A percentile compares a stretch with the other conserved stretches of the same genome.
phyloP scores from a whole-genome alignment of 192 early-diverging fungal genomes.

The Thoreauomyces humboldtii region DNA sequence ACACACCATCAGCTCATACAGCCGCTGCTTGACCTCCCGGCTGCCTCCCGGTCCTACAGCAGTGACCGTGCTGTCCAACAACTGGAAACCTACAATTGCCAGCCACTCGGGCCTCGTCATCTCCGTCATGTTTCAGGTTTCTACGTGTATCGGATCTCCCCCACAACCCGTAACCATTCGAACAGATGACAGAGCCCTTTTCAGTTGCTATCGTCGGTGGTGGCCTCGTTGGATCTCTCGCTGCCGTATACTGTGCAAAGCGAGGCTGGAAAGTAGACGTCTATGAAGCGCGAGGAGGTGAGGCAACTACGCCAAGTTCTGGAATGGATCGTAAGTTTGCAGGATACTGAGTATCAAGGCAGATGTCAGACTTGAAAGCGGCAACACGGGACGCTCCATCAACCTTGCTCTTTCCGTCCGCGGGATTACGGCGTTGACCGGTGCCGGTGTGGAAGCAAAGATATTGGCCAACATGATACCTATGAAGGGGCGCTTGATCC shows the following conservation, averaged over 20 bases:
- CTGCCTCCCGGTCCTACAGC: no score
- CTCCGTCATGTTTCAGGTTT: no score
- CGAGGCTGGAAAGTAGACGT: conserved; percentile 87
- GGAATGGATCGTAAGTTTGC: no score
- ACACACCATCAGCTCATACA: no score
- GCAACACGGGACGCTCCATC: conserved; percentile 69
- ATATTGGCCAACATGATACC: conserved; percentile 75
- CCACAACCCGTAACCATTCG: no score
- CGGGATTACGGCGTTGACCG: conserved; percentile 77
- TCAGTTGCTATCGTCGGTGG: conserved; percentile 82
- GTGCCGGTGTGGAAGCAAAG: conserved; percentile 62
- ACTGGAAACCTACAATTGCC: no score
- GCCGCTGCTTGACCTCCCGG: no score
- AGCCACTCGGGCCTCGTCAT: no score
- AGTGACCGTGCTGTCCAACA: no score
- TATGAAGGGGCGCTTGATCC: conserved; percentile 93
- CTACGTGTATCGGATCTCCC: no score
- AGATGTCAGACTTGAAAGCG: conserved; percentile 39
- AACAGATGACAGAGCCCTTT: conserved; percentile 22
- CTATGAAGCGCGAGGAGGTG: conserved; percentile 80
- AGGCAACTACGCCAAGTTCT: no score
- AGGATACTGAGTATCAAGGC: no score
- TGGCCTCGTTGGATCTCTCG: conserved; percentile 88
- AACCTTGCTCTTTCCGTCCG: conserved; percentile 90
- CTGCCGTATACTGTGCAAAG: conserved; percentile 86